Conservation (phyloP, 345 rosid genomes). For the Arabidopsis thaliana region TAIR10.1 NC_003071.7:2026001-2026500, state of each 20-base stretch:
- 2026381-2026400: no score
- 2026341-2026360: background rate
- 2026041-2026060: background rate
- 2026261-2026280: slow-evolving; percentile 33
- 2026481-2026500: background rate
- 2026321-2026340: background rate
- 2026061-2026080: background rate
- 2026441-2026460: background rate
- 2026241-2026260: slow-evolving; percentile 5
- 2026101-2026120: slow-evolving; percentile 30
- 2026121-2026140: slow-evolving; percentile 18
- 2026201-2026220: slow-evolving; percentile 23
- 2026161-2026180: slow-evolving; percentile 21
- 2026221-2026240: background rate
- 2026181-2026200: slow-evolving; percentile 4
- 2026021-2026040: background rate
- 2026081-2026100: background rate
- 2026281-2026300: slow-evolving; percentile 24
- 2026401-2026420: background rate
- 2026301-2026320: background rate
- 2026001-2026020: slow-evolving; percentile 21
- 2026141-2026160: background rate
- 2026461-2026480: background rate
- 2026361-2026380: background rate
- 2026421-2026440: background rate